Evolutionary conservation across 805 yeast species (phyloP), one percentile per base, ranked within the genome.

Genomic region (Metschnikowia sp.): DNA sequence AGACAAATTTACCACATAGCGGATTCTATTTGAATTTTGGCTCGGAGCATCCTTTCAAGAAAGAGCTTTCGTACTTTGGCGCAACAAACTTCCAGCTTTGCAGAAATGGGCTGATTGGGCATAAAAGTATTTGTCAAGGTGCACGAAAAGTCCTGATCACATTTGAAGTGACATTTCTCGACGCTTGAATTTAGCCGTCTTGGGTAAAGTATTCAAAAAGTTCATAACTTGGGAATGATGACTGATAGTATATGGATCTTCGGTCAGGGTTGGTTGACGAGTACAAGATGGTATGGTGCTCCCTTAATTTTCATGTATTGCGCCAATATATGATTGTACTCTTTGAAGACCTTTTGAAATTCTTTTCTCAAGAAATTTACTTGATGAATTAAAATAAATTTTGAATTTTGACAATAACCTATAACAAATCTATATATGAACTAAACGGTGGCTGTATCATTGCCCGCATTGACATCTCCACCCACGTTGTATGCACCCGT

Each of bases 381-480:
- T 8, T 28, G 13, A 36, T 8, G 29, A 8, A 5, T 1, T 5
- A 1, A 22, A 7, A 22, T 22, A 4, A 3, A 1, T 22, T 5
- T 4, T 4, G 8, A 7, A 22, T 1, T 22, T 22, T 22, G 7
- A 4, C 7, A 22, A 5, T 22, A 22, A 22, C 26, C 7, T 22
- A 22, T 22, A 22, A 5, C 5, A 22, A 4, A 22, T 5, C 26
- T 22, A 22, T 22, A 22, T 22, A 22, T 22, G 26, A 22, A 22
- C 26, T 22, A 22, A 22, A 22, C 26, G 26, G 26, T 22, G 26
- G 26, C 5, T 22, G n/a, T 13, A 30, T 9, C 18, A 37, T 45
- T 50, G 19, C 74, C 74, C 2, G 75, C 75, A 18, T 59, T 56
- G 9, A 60, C 56, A 38, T 69, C 57, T 38, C 42, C 31, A 12